These are phyloP conservation scores for Calocybe indica DNA, from an alignment of 768 basidiomycete genomes.

Conservation along the genomic window DNA sequence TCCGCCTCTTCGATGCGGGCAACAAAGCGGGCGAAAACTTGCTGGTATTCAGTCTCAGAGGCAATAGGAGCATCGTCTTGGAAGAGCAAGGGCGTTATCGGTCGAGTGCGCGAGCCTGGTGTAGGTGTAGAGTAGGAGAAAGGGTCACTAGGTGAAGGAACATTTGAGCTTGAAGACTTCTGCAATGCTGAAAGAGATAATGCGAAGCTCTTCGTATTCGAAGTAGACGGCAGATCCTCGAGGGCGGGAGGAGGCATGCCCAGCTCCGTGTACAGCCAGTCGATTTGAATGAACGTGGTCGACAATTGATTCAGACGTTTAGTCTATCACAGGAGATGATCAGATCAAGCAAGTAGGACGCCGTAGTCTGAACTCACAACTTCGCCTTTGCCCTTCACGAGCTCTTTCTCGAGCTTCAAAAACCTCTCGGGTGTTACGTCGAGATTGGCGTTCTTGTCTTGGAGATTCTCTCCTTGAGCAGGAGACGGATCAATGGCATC, in stretches of 20 bases:
- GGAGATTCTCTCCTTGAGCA: conserved; percentile 33
- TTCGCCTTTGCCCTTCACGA: conserved; percentile 83
- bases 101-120: conserved; percentile 33
- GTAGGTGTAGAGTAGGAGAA: conserved; percentile 48
- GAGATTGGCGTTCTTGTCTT: conserved; percentile 37
- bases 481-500: conserved; percentile 48
- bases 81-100: conserved; percentile 31
- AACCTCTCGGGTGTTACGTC: conserved; percentile 83
- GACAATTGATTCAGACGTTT: conserved; percentile 66
- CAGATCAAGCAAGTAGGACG: neutral
- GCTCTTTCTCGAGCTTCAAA: conserved; percentile 74
- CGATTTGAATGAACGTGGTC: conserved; percentile 64
- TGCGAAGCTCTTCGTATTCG: conserved; percentile 13
- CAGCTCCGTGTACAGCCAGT: conserved; percentile 79
- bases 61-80: conserved; percentile 21
- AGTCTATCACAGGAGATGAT: conserved; percentile 21
- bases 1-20: conserved; percentile 54
- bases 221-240: conserved; percentile 35
- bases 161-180: conserved; percentile 29
- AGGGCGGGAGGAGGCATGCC: conserved; percentile 60
- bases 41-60: conserved; percentile 44
- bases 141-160: conserved; percentile 36
- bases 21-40: conserved; percentile 59
- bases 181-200: conserved; percentile 23
- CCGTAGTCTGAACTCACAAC: conserved; percentile 47